Evolutionary conservation across 257 asterid species (phyloP).

Genomic region (Ballota nigra): DNA sequence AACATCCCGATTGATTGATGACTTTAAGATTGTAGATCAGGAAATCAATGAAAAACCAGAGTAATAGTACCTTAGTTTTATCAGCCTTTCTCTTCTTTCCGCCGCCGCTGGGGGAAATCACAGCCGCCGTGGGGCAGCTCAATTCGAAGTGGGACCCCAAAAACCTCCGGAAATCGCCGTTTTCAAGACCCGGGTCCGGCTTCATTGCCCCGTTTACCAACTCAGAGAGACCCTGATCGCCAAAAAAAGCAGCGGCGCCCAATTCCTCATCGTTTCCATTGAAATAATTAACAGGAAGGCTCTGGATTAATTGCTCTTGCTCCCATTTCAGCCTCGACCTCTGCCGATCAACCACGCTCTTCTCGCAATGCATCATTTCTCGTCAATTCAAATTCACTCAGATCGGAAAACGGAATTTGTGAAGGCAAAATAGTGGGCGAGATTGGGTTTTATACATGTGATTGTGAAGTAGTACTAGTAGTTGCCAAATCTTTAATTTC

Average conservation of each 20-base stretch:
- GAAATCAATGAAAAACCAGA: neutral
- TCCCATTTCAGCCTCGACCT: constrained; percentile 45
- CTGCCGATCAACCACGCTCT: constrained; percentile 54
- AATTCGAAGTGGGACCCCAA: constrained; percentile 32
- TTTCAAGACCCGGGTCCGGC: constrained; percentile 48
- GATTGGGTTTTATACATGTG: constrained; percentile 24
- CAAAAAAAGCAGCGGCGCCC: constrained; percentile 11
- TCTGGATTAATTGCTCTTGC: constrained; percentile 1
- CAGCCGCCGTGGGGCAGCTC: constrained; percentile 41
- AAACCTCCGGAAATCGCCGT: constrained; percentile 24
- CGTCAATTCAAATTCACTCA: neutral
- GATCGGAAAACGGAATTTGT: neutral
- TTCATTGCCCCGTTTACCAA: constrained; percentile 42
- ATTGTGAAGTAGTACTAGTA: neutral
- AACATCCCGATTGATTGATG: too few species aligned
- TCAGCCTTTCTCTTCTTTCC: constrained; percentile 66
- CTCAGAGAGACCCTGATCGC: constrained; percentile 46
- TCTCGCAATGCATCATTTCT: constrained; percentile 44
- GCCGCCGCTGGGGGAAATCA: constrained; percentile 29
- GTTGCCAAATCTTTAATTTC: neutral
- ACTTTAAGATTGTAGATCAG: neutral
- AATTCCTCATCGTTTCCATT: constrained; percentile 29
- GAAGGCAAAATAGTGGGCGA: constrained; percentile 19
- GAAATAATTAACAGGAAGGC: constrained; percentile 22
- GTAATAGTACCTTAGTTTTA: constrained; percentile 40